Base-by-base conservation (phyloP, 2,329 filamentous ascomycete genomes). In the Orbilia blumenaviensis region DNA sequence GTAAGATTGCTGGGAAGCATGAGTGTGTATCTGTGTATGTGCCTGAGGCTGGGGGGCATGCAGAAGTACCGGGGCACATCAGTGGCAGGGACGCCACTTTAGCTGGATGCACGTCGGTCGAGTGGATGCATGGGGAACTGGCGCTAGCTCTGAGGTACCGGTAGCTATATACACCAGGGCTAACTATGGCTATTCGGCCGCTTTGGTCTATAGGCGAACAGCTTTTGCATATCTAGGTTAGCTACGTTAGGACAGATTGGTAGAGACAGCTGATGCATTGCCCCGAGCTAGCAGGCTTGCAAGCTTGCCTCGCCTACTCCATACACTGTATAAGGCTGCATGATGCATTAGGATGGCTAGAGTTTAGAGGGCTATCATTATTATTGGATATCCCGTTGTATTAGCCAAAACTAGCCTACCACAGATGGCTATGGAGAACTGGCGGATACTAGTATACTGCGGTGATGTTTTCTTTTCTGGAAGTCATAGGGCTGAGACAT, bases 401-500 rank as follows among this genome's bases (percentile, higher is more conserved):
- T 54, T 54, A 21, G 8, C n/a, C 14, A n/a, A 6, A 34, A 32
- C 29, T 32, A 32, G 29, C 29, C 6, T 50, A 29, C 29, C 4
- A n/a, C 25, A n/a, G 18, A 2, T 25, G 14, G 27, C 6, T 32
- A 52, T 52, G n/a, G 27, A 18, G 7, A 21, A 34, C 9, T 34
- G 21, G n/a, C n/a, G 42, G 42, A 48, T 21, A 34, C 6, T 21
- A 25, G 46, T n/a, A 27, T 29, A 23, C 9, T 12, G 23, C 7
- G 16, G 27, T 54, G 46, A 32, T 18, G 46, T 34, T 34, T n/a
- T 21, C 48, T 54, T 36, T 54, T 56, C 32, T 38, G 36, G 1
- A 25, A 38, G 14, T 25, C 52, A 38, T 56, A 56, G 52, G 52
- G 52, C 52, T 56, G 52, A 56, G 52, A 56, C 52, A 56, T 38